Evolutionary conservation across 257 asterid species (phyloP).

Genomic region (Plectranthus barbatus): DNA sequence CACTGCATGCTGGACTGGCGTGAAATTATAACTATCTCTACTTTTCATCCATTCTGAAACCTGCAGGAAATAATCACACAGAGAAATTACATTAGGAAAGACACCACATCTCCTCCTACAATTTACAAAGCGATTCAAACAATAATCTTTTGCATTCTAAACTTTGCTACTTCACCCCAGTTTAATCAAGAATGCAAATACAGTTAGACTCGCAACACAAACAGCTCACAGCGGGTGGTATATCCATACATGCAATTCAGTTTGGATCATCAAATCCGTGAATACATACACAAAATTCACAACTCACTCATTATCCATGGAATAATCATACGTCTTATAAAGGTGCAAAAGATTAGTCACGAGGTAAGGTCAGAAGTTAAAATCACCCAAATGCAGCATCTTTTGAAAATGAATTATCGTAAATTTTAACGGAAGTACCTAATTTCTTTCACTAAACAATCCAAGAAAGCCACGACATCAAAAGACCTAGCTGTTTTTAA

Average conservation of each 20-base stretch:
- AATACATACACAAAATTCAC: background rate
- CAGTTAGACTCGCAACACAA: background rate
- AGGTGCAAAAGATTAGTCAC: background rate
- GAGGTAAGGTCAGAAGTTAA: background rate
- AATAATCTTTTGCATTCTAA: background rate
- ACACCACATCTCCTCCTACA: background rate
- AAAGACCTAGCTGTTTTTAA: background rate
- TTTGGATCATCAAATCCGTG: background rate
- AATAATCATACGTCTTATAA: background rate
- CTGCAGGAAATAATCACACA: conserved; percentile 22
- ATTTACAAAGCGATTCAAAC: background rate
- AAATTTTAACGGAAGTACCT: background rate
- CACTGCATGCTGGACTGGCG: conserved; percentile 72
- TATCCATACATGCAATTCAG: background rate
- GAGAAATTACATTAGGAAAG: background rate
- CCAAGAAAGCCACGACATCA: background rate
- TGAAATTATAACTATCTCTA: conserved; percentile 32
- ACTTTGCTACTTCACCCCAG: background rate
- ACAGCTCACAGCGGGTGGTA: background rate
- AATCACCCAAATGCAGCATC: background rate
- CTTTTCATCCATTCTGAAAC: conserved; percentile 60
- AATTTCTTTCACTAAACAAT: background rate
- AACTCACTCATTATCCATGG: background rate
- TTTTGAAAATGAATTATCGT: background rate
- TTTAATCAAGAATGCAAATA: background rate